These are phyloP conservation scores for Naematelia encephala DNA, from an alignment of 768 basidiomycete genomes.

Conservation along the genomic window DNA sequence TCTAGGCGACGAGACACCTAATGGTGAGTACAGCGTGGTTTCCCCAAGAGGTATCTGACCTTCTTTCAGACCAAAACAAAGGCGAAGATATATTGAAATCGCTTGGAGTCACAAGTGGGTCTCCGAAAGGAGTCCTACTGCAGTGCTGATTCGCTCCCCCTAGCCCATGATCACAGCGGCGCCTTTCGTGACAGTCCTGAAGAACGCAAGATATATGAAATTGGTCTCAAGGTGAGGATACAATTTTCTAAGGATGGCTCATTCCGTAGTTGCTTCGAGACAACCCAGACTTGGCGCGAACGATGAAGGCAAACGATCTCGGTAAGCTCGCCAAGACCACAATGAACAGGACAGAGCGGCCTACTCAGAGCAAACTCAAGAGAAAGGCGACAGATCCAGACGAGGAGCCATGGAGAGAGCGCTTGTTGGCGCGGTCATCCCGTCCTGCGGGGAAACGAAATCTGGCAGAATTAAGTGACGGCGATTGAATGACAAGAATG, in stretches of 20 bases:
- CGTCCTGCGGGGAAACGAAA: background rate
- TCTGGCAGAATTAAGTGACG: constrained; percentile 30
- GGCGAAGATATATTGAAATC: constrained; percentile 15
- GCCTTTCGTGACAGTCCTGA: constrained; percentile 36
- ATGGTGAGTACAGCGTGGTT: background rate
- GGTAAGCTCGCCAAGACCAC: constrained; percentile 23
- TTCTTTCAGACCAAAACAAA: background rate
- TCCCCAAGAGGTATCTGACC: background rate
- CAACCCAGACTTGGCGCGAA: constrained; percentile 31
- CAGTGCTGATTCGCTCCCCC: background rate
- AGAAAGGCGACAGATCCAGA: constrained; percentile 17
- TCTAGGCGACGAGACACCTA: constrained; percentile 10
- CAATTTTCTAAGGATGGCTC: background rate
- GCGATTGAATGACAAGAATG: constrained; percentile 14
- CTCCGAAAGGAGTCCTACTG: background rate
- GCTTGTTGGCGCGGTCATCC: constrained; percentile 18
- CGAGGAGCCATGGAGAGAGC: constrained; percentile 36
- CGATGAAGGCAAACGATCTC: constrained; percentile 40
- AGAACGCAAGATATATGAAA: constrained; percentile 39
- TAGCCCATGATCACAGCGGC: constrained; percentile 33
- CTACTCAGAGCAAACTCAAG: background rate
- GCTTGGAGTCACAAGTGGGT: constrained; percentile 12
- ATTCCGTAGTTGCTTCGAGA: constrained; percentile 23
- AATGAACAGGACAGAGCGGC: constrained; percentile 1
- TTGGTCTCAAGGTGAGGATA: constrained; percentile 32